phyloP scores from a whole-genome alignment of 1,284 basidiomycete genomes.

The Laetiporus sulphureus region DNA sequence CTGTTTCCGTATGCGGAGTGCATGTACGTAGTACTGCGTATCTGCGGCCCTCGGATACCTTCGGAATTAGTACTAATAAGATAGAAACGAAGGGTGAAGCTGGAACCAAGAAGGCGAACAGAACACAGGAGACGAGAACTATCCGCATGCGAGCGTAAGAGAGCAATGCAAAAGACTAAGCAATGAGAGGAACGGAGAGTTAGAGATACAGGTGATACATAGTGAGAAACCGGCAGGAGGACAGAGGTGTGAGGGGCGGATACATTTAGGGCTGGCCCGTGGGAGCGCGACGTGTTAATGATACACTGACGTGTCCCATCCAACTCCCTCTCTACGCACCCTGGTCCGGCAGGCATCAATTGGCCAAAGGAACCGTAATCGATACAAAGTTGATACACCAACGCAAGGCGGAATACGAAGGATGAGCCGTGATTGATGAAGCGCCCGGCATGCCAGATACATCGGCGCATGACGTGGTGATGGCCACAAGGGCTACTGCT shows the following conservation, averaged over 20 bases:
- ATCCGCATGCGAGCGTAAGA: constrained; percentile 2
- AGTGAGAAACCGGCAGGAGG: neutral
- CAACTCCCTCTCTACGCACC: constrained; percentile 1
- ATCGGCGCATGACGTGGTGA: neutral
- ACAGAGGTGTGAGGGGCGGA: neutral
- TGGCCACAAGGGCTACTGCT: constrained; percentile 12
- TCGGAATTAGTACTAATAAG: neutral
- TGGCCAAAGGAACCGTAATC: too few relatives aligned
- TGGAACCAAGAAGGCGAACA: too few relatives aligned
- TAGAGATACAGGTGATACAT: constrained; percentile 1
- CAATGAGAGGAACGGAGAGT: neutral
- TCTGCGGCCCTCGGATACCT: neutral
- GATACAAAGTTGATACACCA: too few relatives aligned
- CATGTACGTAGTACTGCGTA: neutral
- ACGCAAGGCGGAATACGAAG: too few relatives aligned
- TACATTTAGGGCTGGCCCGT: neutral
- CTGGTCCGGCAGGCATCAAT: too few relatives aligned
- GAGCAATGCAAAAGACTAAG: neutral
- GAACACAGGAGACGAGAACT: neutral
- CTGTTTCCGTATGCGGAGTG: neutral
- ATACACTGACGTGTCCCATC: too few relatives aligned
- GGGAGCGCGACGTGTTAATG: too few relatives aligned
- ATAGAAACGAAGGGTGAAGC: neutral
- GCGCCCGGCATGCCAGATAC: neutral
- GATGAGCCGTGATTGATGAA: neutral